A percentile compares a stretch with the other conserved stretches of the same genome.
phyloP scores from a whole-genome alignment of 2,329 filamentous ascomycete species.

The Dothistroma septosporum region DNA sequence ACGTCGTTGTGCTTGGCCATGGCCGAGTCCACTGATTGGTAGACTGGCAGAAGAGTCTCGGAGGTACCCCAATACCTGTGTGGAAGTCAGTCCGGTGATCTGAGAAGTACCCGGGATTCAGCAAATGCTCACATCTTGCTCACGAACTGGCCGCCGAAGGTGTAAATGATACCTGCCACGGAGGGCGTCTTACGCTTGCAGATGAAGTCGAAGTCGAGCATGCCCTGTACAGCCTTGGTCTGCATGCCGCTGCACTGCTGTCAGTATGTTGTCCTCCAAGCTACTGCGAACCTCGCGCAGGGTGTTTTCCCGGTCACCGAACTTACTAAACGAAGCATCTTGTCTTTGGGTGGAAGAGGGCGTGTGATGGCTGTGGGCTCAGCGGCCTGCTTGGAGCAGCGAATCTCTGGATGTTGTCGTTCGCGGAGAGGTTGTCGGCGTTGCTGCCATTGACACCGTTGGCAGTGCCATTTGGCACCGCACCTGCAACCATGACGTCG shows the following conservation, averaged over 20 bases:
- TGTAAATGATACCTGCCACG: slow-evolving; percentile 99
- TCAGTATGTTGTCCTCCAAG: slow-evolving; percentile 26
- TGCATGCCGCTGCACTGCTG: slow-evolving; percentile 69
- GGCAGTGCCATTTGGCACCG: slow-evolving; percentile 26
- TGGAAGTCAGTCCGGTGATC: slow-evolving; percentile 23
- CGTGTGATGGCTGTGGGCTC: slow-evolving; percentile 81
- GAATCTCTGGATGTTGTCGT: slow-evolving; percentile 99
- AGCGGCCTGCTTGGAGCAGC: slow-evolving; percentile 84
- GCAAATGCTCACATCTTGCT: slow-evolving; percentile 78
- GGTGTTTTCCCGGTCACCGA: neutral
- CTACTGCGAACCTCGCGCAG: neutral
- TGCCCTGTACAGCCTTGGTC: slow-evolving; percentile 64
- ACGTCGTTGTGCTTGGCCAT: slow-evolving; percentile 95
- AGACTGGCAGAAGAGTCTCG: slow-evolving; percentile 96
- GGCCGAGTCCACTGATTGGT: slow-evolving; percentile 90
- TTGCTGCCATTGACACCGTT: slow-evolving; percentile 31
- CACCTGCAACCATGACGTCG: slow-evolving; percentile 45
- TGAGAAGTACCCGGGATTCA: slow-evolving; percentile 5
- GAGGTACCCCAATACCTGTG: slow-evolving; percentile 92
- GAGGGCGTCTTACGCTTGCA: slow-evolving; percentile 97
- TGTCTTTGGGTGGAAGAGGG: slow-evolving; percentile 98
- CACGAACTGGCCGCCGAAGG: slow-evolving; percentile 98
- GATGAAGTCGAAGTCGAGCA: slow-evolving; percentile 99
- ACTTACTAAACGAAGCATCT: slow-evolving; percentile 96
- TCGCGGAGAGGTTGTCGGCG: slow-evolving; percentile 61